Evolutionary conservation across 1,139 yeast genomes (phyloP).

Genomic region (Sugiyamaella xylanicola): DNA sequence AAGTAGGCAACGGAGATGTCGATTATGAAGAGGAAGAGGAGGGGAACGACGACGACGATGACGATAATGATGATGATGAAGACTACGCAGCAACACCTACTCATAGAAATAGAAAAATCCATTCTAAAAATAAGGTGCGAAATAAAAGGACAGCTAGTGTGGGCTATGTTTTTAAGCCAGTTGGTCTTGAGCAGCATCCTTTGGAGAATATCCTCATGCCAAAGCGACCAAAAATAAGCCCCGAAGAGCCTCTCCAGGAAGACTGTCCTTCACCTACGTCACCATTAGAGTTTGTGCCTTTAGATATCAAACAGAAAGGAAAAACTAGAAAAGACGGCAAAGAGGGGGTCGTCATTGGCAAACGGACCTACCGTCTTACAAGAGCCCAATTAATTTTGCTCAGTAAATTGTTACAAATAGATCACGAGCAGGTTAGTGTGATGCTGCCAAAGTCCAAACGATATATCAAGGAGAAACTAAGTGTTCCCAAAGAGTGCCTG

Average conservation of each 20-base stretch:
- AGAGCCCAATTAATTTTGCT: slow-evolving; percentile 14
- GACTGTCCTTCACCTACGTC: slow-evolving; percentile 3
- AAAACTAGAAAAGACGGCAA: slow-evolving; percentile 17
- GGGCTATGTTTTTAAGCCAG: too few species aligned
- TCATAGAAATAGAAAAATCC: not conserved
- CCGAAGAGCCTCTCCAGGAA: not conserved
- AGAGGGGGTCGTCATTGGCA: slow-evolving; percentile 18
- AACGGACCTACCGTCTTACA: slow-evolving; percentile 16
- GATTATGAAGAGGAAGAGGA: slow-evolving; percentile 2
- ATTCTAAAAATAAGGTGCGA: not conserved
- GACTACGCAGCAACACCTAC: not conserved
- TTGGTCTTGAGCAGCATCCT: not conserved
- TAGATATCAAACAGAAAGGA: not conserved
- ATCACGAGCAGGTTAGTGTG: slow-evolving; percentile 11
- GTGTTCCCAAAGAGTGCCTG: slow-evolving; percentile 7
- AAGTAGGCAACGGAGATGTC: not conserved
- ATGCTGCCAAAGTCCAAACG: slow-evolving; percentile 16
- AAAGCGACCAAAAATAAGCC: not conserved
- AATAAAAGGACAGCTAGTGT: too few species aligned
- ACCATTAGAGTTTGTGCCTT: not conserved
- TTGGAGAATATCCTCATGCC: not conserved
- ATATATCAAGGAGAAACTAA: slow-evolving; percentile 12
- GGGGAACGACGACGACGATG: slow-evolving; percentile 1
- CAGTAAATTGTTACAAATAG: slow-evolving; percentile 13
- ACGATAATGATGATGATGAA: slow-evolving; percentile 3